Evolutionary conservation across 1,139 yeast genomes (phyloP).

Genomic region (Candida pseudoviswanathii): DNA sequence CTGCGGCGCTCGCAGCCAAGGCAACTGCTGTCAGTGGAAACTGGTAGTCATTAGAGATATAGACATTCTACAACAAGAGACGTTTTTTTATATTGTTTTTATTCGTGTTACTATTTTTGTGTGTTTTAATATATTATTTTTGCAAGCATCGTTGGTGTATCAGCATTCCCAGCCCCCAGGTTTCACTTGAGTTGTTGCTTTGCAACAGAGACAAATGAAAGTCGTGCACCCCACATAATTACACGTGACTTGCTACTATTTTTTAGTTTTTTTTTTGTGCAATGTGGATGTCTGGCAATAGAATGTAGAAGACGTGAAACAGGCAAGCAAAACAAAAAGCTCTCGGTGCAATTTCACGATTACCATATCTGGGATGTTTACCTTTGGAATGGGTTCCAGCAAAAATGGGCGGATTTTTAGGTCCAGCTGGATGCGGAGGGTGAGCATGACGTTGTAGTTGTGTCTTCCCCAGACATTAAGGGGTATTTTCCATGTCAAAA

Average conservation of each 20-base stretch:
- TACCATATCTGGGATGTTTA: background rate
- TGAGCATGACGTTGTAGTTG: too few relatives aligned
- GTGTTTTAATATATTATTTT: background rate
- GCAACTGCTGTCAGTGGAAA: background rate
- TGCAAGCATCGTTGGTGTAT: too few relatives aligned
- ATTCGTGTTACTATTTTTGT: background rate
- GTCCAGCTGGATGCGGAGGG: too few relatives aligned
- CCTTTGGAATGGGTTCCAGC: background rate
- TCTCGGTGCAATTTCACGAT: background rate
- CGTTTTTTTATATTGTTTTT: background rate
- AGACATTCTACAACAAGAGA: background rate
- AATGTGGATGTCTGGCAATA: background rate
- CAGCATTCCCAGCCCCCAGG: too few relatives aligned
- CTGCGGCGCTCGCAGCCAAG: background rate
- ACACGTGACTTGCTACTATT: background rate
- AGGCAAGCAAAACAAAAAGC: background rate
- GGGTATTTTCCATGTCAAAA: too few relatives aligned
- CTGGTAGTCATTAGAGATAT: background rate
- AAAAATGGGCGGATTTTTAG: background rate
- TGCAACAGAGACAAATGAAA: background rate
- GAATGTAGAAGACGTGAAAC: constrained; percentile 4
- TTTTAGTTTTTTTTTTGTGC: background rate
- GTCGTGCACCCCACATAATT: background rate
- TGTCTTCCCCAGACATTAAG: too few relatives aligned
- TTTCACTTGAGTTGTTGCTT: background rate